Evolutionary conservation across 2,329 filamentous ascomycete genomes (phyloP).

Genomic region (Clonostachys solani): DNA sequence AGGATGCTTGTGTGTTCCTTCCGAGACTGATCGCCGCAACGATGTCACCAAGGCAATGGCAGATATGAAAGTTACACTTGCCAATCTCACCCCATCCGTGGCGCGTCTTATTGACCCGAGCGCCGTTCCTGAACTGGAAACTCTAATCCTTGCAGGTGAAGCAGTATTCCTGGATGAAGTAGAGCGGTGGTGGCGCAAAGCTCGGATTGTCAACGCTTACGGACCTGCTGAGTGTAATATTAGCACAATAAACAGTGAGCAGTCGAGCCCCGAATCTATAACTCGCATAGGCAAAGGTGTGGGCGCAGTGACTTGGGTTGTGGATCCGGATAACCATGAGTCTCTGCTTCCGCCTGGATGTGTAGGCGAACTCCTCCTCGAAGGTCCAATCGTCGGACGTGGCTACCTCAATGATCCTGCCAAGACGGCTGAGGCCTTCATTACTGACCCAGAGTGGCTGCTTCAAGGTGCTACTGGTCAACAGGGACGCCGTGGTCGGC

Average conservation of each 20-base stretch:
- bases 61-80: constrained; percentile 5
- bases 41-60: constrained; percentile 7
- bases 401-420: constrained; percentile 51
- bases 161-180: constrained; percentile 7
- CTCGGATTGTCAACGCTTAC: neutral
- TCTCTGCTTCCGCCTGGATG: constrained; percentile 43
- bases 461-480: constrained; percentile 13
- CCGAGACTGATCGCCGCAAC: constrained; percentile 5
- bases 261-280: neutral
- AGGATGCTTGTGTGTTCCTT: constrained; percentile 8
- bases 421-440: constrained; percentile 45
- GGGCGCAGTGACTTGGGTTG: constrained; percentile 24
- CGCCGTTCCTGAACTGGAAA: constrained; percentile 8
- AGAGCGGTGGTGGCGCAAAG: neutral
- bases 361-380: constrained; percentile 81
- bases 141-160: constrained; percentile 12
- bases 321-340: constrained; percentile 21
- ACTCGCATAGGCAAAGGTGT: constrained; percentile 5
- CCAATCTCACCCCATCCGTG: constrained; percentile 8
- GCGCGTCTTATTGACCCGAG: constrained; percentile 10
- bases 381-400: constrained; percentile 72
- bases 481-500: constrained; percentile 45
- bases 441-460: constrained; percentile 51
- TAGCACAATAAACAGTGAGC: neutral
- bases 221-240: neutral